These are phyloP conservation scores for Tylopilus sp. DNA, from an alignment of 1,284 basidiomycete species.

Conservation along the genomic window DNA sequence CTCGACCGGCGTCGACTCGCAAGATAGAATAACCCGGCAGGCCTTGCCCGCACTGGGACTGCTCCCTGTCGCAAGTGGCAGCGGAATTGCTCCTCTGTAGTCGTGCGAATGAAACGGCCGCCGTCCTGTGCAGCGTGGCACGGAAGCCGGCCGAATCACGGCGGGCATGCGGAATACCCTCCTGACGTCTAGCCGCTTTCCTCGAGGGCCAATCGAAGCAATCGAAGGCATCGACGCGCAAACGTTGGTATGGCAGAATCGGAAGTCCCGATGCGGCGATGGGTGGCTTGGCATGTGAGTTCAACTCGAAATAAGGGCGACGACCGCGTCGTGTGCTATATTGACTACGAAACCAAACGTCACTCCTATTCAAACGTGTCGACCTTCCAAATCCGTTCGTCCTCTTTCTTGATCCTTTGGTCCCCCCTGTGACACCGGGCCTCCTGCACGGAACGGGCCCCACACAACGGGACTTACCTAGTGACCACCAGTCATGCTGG, in stretches of 20 bases:
- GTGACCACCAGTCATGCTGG: slow-evolving; percentile 8
- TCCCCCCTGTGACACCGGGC: slow-evolving; percentile 6
- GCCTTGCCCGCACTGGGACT: slow-evolving; percentile 7
- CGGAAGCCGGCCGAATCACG: slow-evolving; percentile 14
- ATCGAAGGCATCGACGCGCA: slow-evolving; percentile 9
- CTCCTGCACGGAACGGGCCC: slow-evolving; percentile 18
- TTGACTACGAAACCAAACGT: slow-evolving; percentile 12
- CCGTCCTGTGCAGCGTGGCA: slow-evolving; percentile 15
- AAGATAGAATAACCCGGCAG: not conserved
- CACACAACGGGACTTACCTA: slow-evolving; percentile 25
- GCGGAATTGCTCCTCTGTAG: slow-evolving; percentile 7
- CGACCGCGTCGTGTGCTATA: slow-evolving; percentile 12
- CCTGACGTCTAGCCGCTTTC: slow-evolving; percentile 15
- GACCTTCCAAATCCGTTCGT: slow-evolving; percentile 20
- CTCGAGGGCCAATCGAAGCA: slow-evolving; percentile 24
- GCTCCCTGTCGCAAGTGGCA: slow-evolving; percentile 4
- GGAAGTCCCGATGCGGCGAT: slow-evolving; percentile 31
- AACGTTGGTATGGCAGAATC: slow-evolving; percentile 23
- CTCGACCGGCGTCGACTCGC: slow-evolving; percentile 3
- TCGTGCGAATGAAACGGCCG: slow-evolving; percentile 11
- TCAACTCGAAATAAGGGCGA: slow-evolving; percentile 19
- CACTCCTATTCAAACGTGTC: slow-evolving; percentile 10
- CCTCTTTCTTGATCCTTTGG: slow-evolving; percentile 13
- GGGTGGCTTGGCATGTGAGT: slow-evolving; percentile 27
- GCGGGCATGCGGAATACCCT: slow-evolving; percentile 5